These are phyloP conservation scores for Entomortierella lignicola DNA, from an alignment of 192 early-diverging fungal genomes.

Conservation along the genomic window DNA sequence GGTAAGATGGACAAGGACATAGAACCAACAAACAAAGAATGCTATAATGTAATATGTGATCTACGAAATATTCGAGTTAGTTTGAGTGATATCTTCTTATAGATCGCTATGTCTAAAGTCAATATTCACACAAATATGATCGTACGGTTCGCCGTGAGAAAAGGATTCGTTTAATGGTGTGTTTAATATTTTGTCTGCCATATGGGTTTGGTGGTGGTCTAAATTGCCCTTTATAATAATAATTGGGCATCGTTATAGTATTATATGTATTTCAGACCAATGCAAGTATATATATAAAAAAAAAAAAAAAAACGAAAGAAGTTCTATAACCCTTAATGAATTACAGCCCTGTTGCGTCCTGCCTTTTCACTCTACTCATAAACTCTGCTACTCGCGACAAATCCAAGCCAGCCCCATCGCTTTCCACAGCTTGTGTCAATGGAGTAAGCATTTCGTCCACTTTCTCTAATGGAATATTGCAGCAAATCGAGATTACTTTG, in stretches of 20 bases:
- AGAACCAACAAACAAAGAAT: conserved; percentile 12
- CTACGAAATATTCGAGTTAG: background rate
- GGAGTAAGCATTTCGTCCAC: conserved; percentile 84
- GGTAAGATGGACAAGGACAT: conserved; percentile 6
- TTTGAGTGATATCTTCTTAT: no score
- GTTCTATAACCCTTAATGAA: background rate
- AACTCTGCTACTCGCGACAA: conserved; percentile 59
- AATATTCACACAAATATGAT: background rate
- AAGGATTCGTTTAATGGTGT: conserved; percentile 1
- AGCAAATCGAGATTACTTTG: conserved; percentile 87
- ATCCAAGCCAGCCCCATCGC: conserved; percentile 67
- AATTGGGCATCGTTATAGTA: conserved; percentile 1
- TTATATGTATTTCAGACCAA: background rate
- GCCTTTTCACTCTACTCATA: conserved; percentile 57
- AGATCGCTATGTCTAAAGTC: no score
- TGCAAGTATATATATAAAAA: background rate
- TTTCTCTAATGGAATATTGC: conserved; percentile 79
- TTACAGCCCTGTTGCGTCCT: conserved; percentile 23
- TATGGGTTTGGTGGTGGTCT: background rate
- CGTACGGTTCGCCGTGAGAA: conserved; percentile 9
- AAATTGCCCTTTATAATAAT: conserved; percentile 27
- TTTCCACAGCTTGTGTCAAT: conserved; percentile 83
- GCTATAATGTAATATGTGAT: conserved; percentile 4
- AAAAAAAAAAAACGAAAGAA: background rate
- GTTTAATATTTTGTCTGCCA: background rate